phyloP scores from a whole-genome alignment of 805 yeast genomes.

The Yamadazyma endophytica region DNA sequence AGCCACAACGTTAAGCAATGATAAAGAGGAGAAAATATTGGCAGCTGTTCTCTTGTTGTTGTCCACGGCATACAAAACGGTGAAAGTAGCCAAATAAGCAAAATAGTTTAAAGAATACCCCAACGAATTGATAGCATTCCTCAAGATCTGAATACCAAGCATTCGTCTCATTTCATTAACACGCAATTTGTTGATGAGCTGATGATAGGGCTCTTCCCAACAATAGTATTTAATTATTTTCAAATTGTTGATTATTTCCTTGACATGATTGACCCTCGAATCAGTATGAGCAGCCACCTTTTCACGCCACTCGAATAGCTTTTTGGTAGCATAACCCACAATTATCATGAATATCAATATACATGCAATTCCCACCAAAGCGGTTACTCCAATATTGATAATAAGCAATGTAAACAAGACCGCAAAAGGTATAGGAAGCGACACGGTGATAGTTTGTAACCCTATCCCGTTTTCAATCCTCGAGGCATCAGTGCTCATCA shows the following conservation, averaged over 20 bases:
- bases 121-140: conserved; percentile 36
- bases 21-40: conserved; percentile 62
- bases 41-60: conserved; percentile 46
- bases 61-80: conserved; percentile 29
- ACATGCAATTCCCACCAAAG: conserved; percentile 63
- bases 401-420: conserved; percentile 62
- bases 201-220: conserved; percentile 80
- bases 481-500: conserved; percentile 75
- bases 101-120: too few relatives aligned
- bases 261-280: conserved; percentile 64
- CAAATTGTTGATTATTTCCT: conserved; percentile 73
- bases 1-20: conserved; percentile 58
- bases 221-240: conserved; percentile 83
- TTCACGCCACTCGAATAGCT: conserved; percentile 46
- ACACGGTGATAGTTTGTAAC: conserved; percentile 56
- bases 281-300: conserved; percentile 62
- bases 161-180: conserved; percentile 55
- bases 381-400: conserved; percentile 64
- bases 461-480: conserved; percentile 70
- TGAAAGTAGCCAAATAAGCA: conserved; percentile 57
- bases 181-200: conserved; percentile 52
- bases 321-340: conserved; percentile 44
- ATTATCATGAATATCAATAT: conserved; percentile 45
- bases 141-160: conserved; percentile 56
- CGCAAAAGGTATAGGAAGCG: conserved; percentile 59